These are phyloP conservation scores for Capsicum baccatum DNA, from an alignment of 257 asterid species.

Conservation along the genomic window DNA sequence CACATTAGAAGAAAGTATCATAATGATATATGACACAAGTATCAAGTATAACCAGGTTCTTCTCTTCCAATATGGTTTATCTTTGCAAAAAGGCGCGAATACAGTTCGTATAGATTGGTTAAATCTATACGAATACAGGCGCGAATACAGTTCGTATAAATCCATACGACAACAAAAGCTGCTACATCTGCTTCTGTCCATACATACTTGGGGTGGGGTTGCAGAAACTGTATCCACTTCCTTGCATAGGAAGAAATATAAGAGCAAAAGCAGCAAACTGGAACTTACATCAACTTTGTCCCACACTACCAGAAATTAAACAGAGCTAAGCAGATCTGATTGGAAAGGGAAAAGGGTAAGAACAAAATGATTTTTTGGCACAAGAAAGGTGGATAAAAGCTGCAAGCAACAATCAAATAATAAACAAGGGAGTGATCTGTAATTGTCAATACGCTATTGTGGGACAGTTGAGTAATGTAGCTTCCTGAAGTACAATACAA, in stretches of 20 bases:
- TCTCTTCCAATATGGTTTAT: background rate
- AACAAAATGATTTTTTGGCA: background rate
- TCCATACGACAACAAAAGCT: slow-evolving; percentile 9
- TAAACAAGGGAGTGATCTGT: slow-evolving; percentile 7
- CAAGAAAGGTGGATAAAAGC: background rate
- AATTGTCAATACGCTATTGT: background rate
- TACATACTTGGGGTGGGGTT: slow-evolving; percentile 14
- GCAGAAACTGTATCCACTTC: slow-evolving; percentile 21
- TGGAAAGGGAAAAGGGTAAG: background rate
- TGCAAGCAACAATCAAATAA: background rate
- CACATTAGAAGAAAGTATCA: background rate
- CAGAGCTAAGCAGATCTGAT: slow-evolving; percentile 18
- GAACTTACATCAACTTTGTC: background rate
- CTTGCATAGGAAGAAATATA: slow-evolving; percentile 13
- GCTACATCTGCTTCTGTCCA: background rate
- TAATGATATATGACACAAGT: slow-evolving; percentile 11
- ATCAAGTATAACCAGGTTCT: background rate
- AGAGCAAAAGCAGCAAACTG: slow-evolving; percentile 2
- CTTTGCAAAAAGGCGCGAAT: background rate
- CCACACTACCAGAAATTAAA: background rate
- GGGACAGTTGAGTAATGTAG: slow-evolving; percentile 7
- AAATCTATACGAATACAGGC: too few species aligned
- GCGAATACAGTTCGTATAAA: background rate
- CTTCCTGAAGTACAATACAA: background rate
- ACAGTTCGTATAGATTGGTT: background rate